Evolutionary conservation across 2,329 filamentous ascomycete genomes (phyloP), one percentile per base, ranked within the genome.

Genomic region (Aureobasidium sp.): DNA sequence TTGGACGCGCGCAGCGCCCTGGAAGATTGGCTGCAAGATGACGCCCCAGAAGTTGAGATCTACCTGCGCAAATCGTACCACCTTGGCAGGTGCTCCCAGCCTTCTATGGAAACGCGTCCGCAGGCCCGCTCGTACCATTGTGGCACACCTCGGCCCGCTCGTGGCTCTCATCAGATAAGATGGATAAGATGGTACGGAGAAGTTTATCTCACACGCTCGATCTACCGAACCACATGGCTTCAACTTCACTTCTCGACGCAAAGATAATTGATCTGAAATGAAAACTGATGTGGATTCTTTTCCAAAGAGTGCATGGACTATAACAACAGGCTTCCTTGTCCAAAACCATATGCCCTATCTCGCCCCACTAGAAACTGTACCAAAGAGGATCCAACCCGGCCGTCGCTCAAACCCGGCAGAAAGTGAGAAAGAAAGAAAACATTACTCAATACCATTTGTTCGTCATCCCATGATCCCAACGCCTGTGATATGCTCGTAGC

Each of bases 371-470:
- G n/a, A 33, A 23, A 43, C 27, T 17, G 27, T 10, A 11, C 23
- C 35, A 9, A 38, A 23, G 27, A 31, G 21, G 8, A 53, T 21
- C 19, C 51, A 55, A 55, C 27, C 37, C 25, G 31, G 37, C 25
- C 25, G n/a, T 55, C 33, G 23, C 25, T 33, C n/a, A 9, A 33
- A 23, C 25, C 38, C 19, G 23, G 31, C 40, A 57, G 42, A 46
- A 57, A 31, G 40, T 29, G 23, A 31, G 35, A 40, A 46, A 37
- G 38, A 46, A 57, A 57, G 38, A 57, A 57, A 35, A 57, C 53
- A 57, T 57, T 57, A 57, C 42, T 57, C 53, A 57, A 57, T 57
- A 57, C 38, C 42, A 29, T 46, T n/a, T 57, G 31, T 46, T 37
- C 53, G 13, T 57, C 40, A 29, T 29, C 10, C 50, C 40, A 46